These are phyloP conservation scores for Primulina huaijiensis DNA, from an alignment of 257 asterid species.

Conservation along the genomic window DNA sequence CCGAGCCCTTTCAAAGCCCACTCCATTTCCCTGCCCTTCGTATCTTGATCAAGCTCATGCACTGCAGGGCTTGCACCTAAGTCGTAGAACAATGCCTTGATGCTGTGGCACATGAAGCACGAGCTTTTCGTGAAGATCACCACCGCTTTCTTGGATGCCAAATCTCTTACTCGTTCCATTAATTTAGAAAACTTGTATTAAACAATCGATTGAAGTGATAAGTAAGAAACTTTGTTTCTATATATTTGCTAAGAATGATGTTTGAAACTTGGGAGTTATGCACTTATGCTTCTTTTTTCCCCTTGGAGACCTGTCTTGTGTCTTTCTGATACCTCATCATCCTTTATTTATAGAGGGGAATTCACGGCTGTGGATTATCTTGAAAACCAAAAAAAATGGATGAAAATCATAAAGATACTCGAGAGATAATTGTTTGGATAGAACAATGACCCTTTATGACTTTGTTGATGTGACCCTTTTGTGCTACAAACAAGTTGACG, in stretches of 20 bases:
- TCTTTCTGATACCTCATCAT: constrained; percentile 26
- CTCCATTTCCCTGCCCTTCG: constrained; percentile 63
- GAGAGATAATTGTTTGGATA: constrained; percentile 40
- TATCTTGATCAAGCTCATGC: constrained; percentile 64
- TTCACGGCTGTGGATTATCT: constrained; percentile 35
- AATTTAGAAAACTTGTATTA: background rate
- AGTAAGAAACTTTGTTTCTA: background rate
- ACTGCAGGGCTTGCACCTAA: constrained; percentile 78
- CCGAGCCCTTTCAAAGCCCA: constrained; percentile 53
- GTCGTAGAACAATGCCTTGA: constrained; percentile 68
- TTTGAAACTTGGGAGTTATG: constrained; percentile 3
- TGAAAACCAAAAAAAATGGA: constrained; percentile 22
- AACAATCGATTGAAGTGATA: background rate
- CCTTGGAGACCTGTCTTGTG: constrained; percentile 15
- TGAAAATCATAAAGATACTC: constrained; percentile 30
- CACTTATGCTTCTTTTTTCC: no score
- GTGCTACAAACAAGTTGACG: constrained; percentile 42
- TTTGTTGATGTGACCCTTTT: constrained; percentile 39
- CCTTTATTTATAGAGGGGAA: constrained; percentile 54
- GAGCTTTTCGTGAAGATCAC: constrained; percentile 85
- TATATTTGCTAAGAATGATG: background rate
- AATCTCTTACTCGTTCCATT: constrained; percentile 62
- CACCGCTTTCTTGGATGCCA: constrained; percentile 65
- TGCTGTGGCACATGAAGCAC: constrained; percentile 88
- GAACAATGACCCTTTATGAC: constrained; percentile 29